These are phyloP conservation scores for Astrephomene gubernaculifera DNA, from an alignment of 139 green algal genomes.

Conservation along the genomic window DNA sequence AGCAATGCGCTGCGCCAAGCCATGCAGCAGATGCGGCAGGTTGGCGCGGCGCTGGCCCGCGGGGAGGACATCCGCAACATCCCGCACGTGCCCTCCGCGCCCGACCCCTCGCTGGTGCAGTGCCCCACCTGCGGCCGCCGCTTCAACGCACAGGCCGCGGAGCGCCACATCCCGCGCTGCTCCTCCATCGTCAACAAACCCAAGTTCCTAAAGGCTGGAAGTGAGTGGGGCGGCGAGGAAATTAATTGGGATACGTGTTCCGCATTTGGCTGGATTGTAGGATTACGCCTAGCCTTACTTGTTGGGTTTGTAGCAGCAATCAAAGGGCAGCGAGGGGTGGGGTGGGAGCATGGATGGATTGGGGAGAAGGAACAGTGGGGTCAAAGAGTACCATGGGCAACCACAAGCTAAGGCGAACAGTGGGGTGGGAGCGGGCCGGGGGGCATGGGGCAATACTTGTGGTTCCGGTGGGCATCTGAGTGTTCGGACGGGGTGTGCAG, in stretches of 20 bases:
- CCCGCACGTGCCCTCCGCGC: slow-evolving; percentile 44
- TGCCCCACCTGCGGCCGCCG: slow-evolving; percentile 62
- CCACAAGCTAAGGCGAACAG: too few relatives aligned
- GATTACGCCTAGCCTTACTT: not conserved
- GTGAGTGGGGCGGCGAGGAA: slow-evolving; percentile 14
- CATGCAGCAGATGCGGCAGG: slow-evolving; percentile 54
- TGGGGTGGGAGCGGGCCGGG: too few relatives aligned
- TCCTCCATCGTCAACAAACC: slow-evolving; percentile 53
- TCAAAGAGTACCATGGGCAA: too few relatives aligned
- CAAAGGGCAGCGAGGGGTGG: not conserved
- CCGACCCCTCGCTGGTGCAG: slow-evolving; percentile 59
- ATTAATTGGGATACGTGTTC: too few relatives aligned
- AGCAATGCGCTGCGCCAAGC: slow-evolving; percentile 53
- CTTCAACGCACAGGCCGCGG: slow-evolving; percentile 61
- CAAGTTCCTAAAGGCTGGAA: slow-evolving; percentile 54
- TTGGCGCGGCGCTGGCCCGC: slow-evolving; percentile 41
- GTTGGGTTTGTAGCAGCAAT: too few relatives aligned
- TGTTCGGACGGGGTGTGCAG: too few relatives aligned
- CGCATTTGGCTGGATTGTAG: not conserved
- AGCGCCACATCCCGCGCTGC: slow-evolving; percentile 66
- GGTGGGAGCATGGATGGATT: too few relatives aligned
- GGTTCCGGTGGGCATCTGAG: too few relatives aligned
- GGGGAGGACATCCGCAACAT: slow-evolving; percentile 59
- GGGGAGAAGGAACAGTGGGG: too few relatives aligned
- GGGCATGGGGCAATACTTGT: too few relatives aligned